phyloP scores from a whole-genome alignment of 225 moss, liverwort and hornwort species.

The Pseudoscleropodium purum region DNA sequence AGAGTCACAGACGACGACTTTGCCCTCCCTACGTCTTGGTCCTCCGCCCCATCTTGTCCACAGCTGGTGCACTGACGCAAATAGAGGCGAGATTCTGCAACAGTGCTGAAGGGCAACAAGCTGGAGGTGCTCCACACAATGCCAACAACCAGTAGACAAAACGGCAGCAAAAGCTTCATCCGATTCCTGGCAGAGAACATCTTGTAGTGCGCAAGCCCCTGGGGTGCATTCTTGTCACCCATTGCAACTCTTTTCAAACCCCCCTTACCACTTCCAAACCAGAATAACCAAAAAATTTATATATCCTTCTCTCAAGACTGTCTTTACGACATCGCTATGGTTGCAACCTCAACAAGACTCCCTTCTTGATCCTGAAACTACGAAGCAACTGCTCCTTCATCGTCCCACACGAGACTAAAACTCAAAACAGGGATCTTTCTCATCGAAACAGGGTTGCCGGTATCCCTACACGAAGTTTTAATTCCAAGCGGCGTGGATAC shows the following conservation, averaged over 20 bases:
- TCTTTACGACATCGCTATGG: background rate
- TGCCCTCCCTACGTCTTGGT: conserved; percentile 3
- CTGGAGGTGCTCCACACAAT: conserved; percentile 42
- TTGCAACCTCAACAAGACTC: background rate
- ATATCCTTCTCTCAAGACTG: background rate
- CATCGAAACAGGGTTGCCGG: background rate
- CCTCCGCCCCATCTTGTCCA: conserved; percentile 8
- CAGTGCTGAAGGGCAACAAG: conserved; percentile 20
- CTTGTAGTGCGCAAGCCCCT: conserved; percentile 12
- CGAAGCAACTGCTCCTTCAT: background rate
- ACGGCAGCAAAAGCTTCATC: conserved; percentile 30
- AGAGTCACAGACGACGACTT: conserved; percentile 1
- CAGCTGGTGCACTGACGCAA: conserved; percentile 35
- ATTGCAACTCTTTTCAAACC: background rate
- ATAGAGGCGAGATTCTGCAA: conserved; percentile 13
- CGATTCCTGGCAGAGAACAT: conserved; percentile 17
- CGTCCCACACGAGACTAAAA: background rate
- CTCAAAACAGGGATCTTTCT: background rate
- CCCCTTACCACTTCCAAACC: background rate
- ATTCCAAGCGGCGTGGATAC: background rate
- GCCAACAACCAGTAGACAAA: conserved; percentile 25
- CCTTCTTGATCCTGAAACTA: background rate
- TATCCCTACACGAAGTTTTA: background rate
- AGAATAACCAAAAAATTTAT: background rate
- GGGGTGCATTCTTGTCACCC: conserved; percentile 42